Conservation (phyloP, 257 asterid genomes). For the Solanum pennellii region DNA sequence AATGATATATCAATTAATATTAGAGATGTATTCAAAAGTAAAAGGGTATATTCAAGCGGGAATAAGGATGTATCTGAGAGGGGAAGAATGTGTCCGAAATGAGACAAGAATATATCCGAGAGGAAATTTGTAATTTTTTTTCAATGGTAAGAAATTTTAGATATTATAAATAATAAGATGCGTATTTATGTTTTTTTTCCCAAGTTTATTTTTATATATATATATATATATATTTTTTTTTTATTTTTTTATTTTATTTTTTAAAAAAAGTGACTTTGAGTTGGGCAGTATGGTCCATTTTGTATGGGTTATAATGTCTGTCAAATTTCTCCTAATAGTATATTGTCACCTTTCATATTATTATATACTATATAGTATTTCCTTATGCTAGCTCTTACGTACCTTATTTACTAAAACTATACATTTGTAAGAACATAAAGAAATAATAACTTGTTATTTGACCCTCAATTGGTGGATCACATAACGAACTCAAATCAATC, state of each 20-base stretch:
- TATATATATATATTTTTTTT: no score
- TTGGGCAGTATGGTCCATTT: background rate
- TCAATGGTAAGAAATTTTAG: no score
- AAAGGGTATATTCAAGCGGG: no score
- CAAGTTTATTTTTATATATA: no score
- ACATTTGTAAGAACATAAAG: background rate
- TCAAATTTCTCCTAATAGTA: background rate
- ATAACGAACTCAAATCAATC: background rate
- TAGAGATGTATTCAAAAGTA: background rate
- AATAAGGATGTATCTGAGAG: no score
- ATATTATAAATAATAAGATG: no score
- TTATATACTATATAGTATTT: background rate
- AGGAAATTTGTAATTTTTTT: no score
- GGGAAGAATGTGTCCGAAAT: no score
- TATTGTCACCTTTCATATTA: background rate
- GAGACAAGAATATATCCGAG: no score
- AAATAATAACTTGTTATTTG: background rate
- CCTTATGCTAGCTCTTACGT: background rate
- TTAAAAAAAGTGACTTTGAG: background rate
- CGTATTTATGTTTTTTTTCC: no score
- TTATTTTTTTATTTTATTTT: no score
- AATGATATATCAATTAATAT: background rate
- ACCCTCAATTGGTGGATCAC: background rate
- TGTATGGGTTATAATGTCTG: background rate
- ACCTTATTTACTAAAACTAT: background rate